Evolutionary conservation across 1,284 basidiomycete genomes (phyloP), one percentile per base, ranked within the genome.

Genomic region (Moesziomyces globuligerus): DNA sequence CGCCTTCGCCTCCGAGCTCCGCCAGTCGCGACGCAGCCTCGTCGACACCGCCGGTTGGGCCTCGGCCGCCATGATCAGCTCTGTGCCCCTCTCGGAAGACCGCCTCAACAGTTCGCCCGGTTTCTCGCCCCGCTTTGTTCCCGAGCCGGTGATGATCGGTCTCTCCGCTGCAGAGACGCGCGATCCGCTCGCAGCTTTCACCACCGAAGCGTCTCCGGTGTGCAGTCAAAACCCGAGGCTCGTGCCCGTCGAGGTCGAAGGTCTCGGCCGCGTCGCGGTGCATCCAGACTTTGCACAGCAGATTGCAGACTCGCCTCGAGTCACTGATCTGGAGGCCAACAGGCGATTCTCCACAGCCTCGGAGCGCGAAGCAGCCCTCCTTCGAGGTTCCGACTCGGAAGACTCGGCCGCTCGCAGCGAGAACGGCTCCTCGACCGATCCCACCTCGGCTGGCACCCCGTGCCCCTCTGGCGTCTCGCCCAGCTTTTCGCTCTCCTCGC

Each of bases 401-500:
- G 62, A 61, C 15, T 70, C 72, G 42, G 65, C 62, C 48, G 54
- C 72, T 25, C 48, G 51, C 37, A 72, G 72, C 50, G 53, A 60
- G 24, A 57, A 56, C 20, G 59, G 65, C 15, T 64, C 58, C 4
- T 72, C 69, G 7, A 70, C 72, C 13, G 57, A 66, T 23, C 72
- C 66, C 13, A 71, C 72, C 8, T 71, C 68, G 21, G 61, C 51
- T 1, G 68, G 72, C 25, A 74, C 68, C 15, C 72, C 61, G 1
- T 70, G 56, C 44, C 60, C 60, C 13, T 68, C 65, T 10, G 70
- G 70, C 28, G 39, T 59, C 25, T 73, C 70, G 24, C 66, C 70
- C 21, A 69, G 66, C 66, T 73, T 73, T 24, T 73, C 70, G 20
- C 53, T 73, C 18, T 70, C 66, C 15, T 73, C 70, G 21, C 70